phyloP scores from a whole-genome alignment of 495 filamentous ascomycete genomes.

The Neurospora tetrasperma region DNA sequence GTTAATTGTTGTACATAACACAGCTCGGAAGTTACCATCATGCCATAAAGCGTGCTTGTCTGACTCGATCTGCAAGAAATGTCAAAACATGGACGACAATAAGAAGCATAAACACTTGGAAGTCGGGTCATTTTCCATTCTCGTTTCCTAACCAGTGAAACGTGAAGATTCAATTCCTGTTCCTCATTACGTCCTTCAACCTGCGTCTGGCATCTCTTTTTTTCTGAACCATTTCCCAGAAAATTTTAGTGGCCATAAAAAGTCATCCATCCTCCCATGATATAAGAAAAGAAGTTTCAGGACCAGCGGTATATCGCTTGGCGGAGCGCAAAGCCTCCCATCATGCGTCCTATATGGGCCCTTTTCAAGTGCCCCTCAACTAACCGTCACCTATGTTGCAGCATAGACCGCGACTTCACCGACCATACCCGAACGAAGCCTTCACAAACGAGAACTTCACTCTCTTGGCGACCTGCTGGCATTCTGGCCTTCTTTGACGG shows the following conservation, averaged over 20 bases:
- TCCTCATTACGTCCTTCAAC: neutral
- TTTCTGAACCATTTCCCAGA: neutral
- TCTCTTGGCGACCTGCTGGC: conserved; percentile 6
- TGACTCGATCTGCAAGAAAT: neutral
- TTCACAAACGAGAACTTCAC: neutral
- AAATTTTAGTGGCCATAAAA: neutral
- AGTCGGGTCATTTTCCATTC: neutral
- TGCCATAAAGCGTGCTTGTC: neutral
- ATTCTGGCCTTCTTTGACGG: conserved; percentile 48
- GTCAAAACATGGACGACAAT: neutral
- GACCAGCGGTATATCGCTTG: neutral
- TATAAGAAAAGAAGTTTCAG: neutral
- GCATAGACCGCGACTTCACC: neutral
- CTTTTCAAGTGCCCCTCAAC: neutral
- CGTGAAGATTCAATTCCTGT: neutral
- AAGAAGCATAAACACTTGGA: neutral
- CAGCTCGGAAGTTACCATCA: neutral
- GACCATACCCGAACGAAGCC: neutral
- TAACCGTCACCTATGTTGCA: neutral
- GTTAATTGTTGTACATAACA: neutral
- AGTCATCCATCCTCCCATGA: neutral
- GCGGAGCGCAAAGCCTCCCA: neutral
- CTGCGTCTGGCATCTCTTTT: neutral
- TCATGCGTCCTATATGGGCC: neutral
- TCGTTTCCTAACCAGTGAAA: neutral